Base-by-base conservation (phyloP, 176 grass and related monocot species). In the Urochloa ruziziensis region DNA sequence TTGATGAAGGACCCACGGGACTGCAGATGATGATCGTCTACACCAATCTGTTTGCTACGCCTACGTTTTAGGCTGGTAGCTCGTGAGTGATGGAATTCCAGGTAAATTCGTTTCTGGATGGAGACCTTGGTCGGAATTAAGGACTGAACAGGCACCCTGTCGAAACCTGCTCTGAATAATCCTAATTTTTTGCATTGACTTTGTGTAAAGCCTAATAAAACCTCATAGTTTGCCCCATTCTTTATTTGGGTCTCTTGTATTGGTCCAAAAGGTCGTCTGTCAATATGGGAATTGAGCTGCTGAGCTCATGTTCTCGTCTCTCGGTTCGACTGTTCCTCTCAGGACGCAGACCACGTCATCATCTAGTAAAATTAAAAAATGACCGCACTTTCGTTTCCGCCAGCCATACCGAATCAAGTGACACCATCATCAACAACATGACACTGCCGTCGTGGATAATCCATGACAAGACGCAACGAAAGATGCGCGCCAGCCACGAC, bases 321-420 rank as follows among this genome's bases (percentile, higher is more conserved):
- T n/a, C n/a, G n/a, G n/a, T n/a, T n/a, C n/a, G n/a, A n/a, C n/a
- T 52, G 6, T 80, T 65, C 61, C 44, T 66, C 29, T 36, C 44
- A 17, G 4, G 19, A n/a, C 43, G 18, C 12, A 36, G 0, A 23
- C 2, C 29, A 51, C 42, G 6, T 39, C 7, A 39, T 63, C 24
- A 53, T 74, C 44, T 63, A 21, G 68, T 34, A 70, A 18, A 47
- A 51, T n/a, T 83, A 63, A 83, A 73, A 74, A 63, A 74, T 47
- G 69, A 74, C 69, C 30, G 16, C 49, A 1, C 37, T 57, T 16
- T 16, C 14, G 13, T 46, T 68, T 57, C 8, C n/a, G 7, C 15
- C 83, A 32, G 47, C 63, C 28, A 6, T 35, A 10, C 24, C 32
- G 39, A 79, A 61, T n/a, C 49, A 34, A 75, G 72, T 40, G 81